Evolutionary conservation across 75 land plant genomes (phyloP), one percentile per base, ranked within the genome.

Genomic region (Pinus tabuliformis): DNA sequence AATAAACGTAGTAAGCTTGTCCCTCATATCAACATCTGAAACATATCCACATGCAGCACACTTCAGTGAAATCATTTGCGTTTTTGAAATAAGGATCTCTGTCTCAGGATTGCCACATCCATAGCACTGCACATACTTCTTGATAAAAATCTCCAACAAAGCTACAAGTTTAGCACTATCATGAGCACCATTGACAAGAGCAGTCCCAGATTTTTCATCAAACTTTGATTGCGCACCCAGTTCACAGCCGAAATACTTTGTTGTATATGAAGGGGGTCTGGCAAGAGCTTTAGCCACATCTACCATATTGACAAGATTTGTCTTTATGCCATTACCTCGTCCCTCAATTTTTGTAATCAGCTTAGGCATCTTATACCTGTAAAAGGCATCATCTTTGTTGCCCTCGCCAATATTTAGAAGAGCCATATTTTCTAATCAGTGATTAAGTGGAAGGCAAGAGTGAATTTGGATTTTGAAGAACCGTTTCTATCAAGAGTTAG

Each of bases 81-180:
- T 84, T 84, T 94, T 97, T 18, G 91, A 87, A 66, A 97, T 90
- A 11, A 91, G 39, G 13, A 97, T 85, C 70, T 94, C 95, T 24
- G 99, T 97, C 76, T 97, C 99, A 33, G 99, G 99, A 77, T 97
- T 97, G 15, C 95, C 93, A 86, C 99, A 97, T 13, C 93, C 92
- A 84, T 97, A 92, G 60, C 99, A 97, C 84, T 97, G 99, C 21
- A 97, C 99, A 83, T 90, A 97, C 83, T 97, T 97, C 78, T 94
- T 97, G 59, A 97, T 97, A 72, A 97, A 97, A 76, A 83, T 92
- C 82, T 97, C 99, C 62, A 97, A 86, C 68, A 97, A 88, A 0
- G 81, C 88, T 36, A 92, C 93, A 18, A 97, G 90, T 70, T 97
- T 97, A 13, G 93, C 72, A 61, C 91, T 89, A 26, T 97, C 99